Base-by-base conservation (phyloP, 176 grass and related monocot species). In the Thalia dealbata region DNA sequence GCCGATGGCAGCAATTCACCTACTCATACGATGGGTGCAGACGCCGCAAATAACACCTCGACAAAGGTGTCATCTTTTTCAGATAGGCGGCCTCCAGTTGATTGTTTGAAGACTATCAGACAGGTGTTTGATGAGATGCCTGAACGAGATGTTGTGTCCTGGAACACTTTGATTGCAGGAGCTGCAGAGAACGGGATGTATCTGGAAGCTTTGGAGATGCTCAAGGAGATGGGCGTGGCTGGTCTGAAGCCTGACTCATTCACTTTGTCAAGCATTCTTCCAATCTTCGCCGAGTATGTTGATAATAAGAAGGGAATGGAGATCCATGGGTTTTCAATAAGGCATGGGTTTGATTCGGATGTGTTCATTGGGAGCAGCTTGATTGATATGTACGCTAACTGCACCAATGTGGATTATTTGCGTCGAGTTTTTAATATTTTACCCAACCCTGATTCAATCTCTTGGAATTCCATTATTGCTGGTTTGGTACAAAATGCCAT, bases 71-170 rank as follows among this genome's bases (percentile, higher is more conserved):
- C 9, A n/a, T 67, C 21, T 52, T 67, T 6, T 46, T 8, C 38
- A 15, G 3, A 35, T 7, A 16, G 8, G 30, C n/a, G 16, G 23
- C 5, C 14, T 45, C 72, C 32, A 28, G 1, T 52, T 24, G 14
- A 24, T 15, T 24, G 78, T 10, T 25, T 76, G 5, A 22, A 27
- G 56, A 76, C 43, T 27, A 51, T 76, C 63, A 81, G 74, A 30
- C 88, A 88, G 71, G 80, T 91, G 82, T 91, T 91, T 21, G 89
- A 91, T 44, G 89, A 88, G 79, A 85, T 91, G 77, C 5, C 30
- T 11, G 27, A 83, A 14, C 84, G 75, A 73, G 82, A 91, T 76
- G 44, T 77, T 1, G 82, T 91, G 28, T 88, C 89, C 30, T 91
- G 89, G 89, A 91, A 83, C 75, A 88, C 82, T 13, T 43, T 91